Conservation (phyloP, 2,329 filamentous ascomycete genomes). For the Xenoacremonium recifei region DNA sequence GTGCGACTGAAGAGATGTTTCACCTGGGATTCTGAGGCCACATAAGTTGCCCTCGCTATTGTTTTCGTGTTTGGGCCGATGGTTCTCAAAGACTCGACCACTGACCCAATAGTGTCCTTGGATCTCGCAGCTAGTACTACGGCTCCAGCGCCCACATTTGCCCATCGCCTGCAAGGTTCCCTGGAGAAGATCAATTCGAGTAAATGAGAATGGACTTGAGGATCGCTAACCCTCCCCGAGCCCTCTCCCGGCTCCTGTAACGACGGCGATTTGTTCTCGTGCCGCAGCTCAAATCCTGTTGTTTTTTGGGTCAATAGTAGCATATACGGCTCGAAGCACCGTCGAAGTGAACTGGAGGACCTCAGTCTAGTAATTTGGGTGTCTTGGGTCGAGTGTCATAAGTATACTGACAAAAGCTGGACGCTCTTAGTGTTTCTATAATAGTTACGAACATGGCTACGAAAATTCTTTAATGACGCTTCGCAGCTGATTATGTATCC, state of each 20-base stretch:
- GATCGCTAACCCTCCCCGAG: background rate
- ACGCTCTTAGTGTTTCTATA: background rate
- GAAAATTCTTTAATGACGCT: slow-evolving; percentile 1
- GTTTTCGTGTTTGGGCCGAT: background rate
- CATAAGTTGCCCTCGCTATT: background rate
- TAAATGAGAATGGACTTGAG: background rate
- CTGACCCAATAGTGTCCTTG: background rate
- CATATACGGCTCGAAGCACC: background rate
- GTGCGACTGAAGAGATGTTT: background rate
- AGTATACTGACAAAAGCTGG: background rate
- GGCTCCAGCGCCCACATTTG: background rate
- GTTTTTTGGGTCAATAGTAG: background rate
- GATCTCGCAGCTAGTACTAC: background rate
- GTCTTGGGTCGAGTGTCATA: background rate
- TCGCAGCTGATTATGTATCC: background rate
- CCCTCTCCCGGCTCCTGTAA: background rate
- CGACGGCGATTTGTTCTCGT: background rate
- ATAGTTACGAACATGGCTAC: no score
- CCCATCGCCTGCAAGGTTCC: background rate
- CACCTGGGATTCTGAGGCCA: background rate
- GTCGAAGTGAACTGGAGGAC: background rate
- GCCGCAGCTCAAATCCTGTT: background rate
- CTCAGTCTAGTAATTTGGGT: background rate
- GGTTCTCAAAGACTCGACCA: background rate
- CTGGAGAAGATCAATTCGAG: background rate